Evolutionary conservation across 345 rosid genomes (phyloP).

Genomic region (Gossypium raimondii): DNA sequence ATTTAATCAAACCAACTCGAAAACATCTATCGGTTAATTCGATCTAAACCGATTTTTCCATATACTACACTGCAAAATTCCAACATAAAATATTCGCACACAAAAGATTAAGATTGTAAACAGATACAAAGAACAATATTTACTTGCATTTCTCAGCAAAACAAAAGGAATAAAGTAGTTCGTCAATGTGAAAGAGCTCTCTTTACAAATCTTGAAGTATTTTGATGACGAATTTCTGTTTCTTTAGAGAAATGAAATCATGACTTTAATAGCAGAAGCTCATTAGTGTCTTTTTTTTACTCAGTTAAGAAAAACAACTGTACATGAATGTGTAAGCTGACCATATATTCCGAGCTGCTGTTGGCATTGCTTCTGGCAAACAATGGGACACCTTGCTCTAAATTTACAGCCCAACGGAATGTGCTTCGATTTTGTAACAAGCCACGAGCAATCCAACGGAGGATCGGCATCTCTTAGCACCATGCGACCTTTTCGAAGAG

Average conservation of each 20-base stretch:
- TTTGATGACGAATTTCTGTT: background rate
- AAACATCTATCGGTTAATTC: too few species aligned
- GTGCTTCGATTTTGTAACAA: constrained; percentile 34
- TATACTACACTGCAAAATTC: background rate
- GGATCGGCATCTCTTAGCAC: constrained; percentile 25
- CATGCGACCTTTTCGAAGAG: constrained; percentile 27
- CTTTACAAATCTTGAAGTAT: background rate
- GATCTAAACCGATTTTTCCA: too few species aligned
- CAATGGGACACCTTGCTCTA: constrained; percentile 41
- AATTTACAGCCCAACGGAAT: constrained; percentile 43
- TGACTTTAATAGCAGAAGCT: background rate
- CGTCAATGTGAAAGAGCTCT: background rate
- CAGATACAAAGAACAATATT: background rate
- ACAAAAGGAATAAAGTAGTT: background rate
- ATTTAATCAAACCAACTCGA: too few species aligned
- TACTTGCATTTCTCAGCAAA: background rate
- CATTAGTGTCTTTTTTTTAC: background rate
- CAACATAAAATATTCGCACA: background rate
- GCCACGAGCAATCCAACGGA: constrained; percentile 25
- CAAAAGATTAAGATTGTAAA: background rate
- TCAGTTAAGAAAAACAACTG: constrained; percentile 46
- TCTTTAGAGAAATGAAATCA: background rate
- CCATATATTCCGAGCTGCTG: constrained; percentile 39
- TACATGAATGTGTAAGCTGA: constrained; percentile 49
- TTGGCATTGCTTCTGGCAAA: constrained; percentile 54